These are phyloP conservation scores for Cryphonectria japonica DNA, from an alignment of 2,329 filamentous ascomycete species.

Conservation along the genomic window DNA sequence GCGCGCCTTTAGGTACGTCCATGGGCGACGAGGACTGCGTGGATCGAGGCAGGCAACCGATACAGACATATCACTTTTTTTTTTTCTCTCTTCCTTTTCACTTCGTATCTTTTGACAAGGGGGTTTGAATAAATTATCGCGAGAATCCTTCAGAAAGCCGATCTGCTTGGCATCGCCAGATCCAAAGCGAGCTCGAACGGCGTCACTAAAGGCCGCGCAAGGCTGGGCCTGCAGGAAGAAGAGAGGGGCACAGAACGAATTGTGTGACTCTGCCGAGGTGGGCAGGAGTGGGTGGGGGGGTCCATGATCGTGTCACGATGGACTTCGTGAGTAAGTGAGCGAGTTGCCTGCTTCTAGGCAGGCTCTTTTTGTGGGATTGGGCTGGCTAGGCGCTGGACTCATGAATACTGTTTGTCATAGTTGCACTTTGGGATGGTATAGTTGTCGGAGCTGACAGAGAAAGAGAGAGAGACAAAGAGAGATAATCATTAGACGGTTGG, in stretches of 20 bases:
- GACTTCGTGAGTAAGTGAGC: not conserved
- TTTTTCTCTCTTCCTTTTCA: not conserved
- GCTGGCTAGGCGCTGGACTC: not conserved
- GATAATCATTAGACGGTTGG: not conserved
- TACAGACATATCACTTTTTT: not conserved
- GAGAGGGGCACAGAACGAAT: too few species aligned
- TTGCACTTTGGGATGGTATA: not conserved
- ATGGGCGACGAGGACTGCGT: not conserved
- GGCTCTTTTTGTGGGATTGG: not conserved
- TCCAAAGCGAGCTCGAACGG: not conserved
- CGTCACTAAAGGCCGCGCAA: too few species aligned
- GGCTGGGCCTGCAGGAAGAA: too few species aligned
- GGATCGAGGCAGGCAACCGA: not conserved
- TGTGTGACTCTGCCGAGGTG: not conserved
- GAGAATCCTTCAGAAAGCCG: not conserved
- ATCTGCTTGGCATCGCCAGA: not conserved
- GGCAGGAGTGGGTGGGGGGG: not conserved
- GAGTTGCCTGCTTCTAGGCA: not conserved
- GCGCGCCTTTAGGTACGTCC: not conserved
- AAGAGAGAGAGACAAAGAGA: not conserved
- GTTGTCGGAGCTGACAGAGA: not conserved
- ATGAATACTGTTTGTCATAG: not conserved
- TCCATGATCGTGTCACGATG: not conserved
- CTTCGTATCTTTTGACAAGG: not conserved
- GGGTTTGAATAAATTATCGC: not conserved